Conservation (phyloP, 2,329 filamentous ascomycete species). For the Exophiala viscosa region DNA sequence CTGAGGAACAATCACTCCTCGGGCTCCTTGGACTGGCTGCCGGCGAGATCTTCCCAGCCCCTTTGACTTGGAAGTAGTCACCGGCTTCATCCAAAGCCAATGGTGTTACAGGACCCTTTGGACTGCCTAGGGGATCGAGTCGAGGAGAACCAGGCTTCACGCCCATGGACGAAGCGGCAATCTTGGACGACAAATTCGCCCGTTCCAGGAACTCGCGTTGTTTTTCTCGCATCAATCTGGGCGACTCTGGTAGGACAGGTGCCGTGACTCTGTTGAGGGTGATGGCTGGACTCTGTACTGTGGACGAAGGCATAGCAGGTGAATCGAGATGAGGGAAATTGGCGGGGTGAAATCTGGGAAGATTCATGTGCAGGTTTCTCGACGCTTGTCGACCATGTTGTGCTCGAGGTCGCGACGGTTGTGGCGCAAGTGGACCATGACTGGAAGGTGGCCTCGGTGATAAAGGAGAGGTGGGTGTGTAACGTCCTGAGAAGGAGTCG, state of each 20-base stretch:
- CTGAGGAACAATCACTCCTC: conserved; percentile 15
- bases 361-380: conserved; percentile 38
- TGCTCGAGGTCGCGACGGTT: conserved; percentile 33
- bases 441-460: conserved; percentile 22
- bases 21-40: conserved; percentile 32
- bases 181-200: conserved; percentile 32
- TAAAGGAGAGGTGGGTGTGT: conserved; percentile 29
- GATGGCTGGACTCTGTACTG: conserved; percentile 31
- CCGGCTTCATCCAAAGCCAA: conserved; percentile 37
- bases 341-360: conserved; percentile 46
- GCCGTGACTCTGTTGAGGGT: conserved; percentile 25
- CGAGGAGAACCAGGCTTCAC: conserved; percentile 43
- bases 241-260: conserved; percentile 32
- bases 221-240: conserved; percentile 39
- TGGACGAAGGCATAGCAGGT: conserved; percentile 35
- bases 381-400: conserved; percentile 36
- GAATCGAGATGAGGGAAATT: conserved; percentile 36
- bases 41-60: conserved; percentile 24
- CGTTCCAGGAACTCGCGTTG: conserved; percentile 43
- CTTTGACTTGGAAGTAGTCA: conserved; percentile 36
- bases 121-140: conserved; percentile 44
- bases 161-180: conserved; percentile 29
- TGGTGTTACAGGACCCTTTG: conserved; percentile 44
- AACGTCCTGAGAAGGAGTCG: conserved; percentile 22
- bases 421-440: conserved; percentile 33